Evolutionary conservation across 306 rosid species (phyloP).

Genomic region (Trifolium repens): DNA sequence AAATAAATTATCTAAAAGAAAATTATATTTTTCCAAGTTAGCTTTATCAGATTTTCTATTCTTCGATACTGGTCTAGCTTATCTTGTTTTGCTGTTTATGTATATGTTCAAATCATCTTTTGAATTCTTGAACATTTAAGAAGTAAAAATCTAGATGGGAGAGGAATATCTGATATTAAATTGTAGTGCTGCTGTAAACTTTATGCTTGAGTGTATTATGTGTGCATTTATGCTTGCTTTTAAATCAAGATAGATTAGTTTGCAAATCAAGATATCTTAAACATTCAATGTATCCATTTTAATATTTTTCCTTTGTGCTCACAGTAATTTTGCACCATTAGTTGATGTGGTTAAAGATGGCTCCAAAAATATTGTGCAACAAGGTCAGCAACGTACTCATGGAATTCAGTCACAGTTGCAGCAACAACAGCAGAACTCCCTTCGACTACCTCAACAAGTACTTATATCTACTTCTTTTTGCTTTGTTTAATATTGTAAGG

Average conservation of each 20-base stretch:
- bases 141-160: constrained; percentile 3
- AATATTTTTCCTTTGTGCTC: constrained; percentile 33
- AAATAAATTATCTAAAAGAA: neutral
- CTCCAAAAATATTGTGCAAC: constrained; percentile 67
- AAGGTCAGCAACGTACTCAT: constrained; percentile 66
- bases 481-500: constrained; percentile 33
- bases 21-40: neutral
- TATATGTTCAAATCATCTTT: neutral
- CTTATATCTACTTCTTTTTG: constrained; percentile 35
- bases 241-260: neutral
- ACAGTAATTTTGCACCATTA: constrained; percentile 74
- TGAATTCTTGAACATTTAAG: constrained; percentile 11
- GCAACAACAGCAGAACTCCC: constrained; percentile 67
- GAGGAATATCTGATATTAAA: neutral
- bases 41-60: neutral
- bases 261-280: constrained; percentile 4
- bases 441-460: constrained; percentile 77
- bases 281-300: constrained; percentile 25
- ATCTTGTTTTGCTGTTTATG: neutral
- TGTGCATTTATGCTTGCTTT: neutral
- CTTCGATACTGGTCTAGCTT: neutral
- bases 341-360: constrained; percentile 79
- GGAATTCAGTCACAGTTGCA: constrained; percentile 71
- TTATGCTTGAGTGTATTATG: constrained; percentile 16
- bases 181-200: constrained; percentile 2